Conservation (phyloP, 495 filamentous ascomycete genomes). For the Aspergillus sclerotioniger region DNA sequence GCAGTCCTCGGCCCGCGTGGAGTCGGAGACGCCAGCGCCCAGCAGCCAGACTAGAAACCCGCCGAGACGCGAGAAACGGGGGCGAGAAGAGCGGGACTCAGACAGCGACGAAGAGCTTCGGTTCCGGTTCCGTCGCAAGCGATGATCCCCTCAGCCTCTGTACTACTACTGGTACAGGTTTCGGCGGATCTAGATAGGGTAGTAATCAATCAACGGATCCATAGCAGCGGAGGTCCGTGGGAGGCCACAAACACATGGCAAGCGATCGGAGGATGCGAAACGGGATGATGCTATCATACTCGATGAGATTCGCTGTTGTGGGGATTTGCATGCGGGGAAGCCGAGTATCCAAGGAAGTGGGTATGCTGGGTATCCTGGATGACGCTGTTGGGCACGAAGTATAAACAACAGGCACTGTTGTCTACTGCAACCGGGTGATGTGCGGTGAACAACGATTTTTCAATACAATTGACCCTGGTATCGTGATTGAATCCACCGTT, state of each 20-base stretch:
- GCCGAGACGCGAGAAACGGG: constrained; percentile 40
- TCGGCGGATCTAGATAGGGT: too few species aligned
- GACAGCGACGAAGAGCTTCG: constrained; percentile 54
- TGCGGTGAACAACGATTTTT: too few species aligned
- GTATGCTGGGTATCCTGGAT: background rate
- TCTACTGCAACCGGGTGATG: too few species aligned
- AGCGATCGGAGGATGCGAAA: too few species aligned
- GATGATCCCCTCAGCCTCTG: too few species aligned
- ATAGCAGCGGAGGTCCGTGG: too few species aligned
- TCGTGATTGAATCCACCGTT: too few species aligned
- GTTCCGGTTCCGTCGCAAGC: constrained; percentile 59
- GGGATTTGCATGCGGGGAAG: background rate
- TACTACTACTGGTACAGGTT: too few species aligned
- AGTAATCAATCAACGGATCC: too few species aligned
- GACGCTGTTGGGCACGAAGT: background rate
- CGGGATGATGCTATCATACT: too few species aligned
- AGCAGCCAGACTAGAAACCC: constrained; percentile 9
- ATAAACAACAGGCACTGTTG: background rate
- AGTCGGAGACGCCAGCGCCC: constrained; percentile 9
- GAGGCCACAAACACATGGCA: background rate
- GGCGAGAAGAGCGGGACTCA: constrained; percentile 34
- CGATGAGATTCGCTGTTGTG: background rate
- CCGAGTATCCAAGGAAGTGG: background rate
- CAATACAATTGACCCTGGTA: too few species aligned
- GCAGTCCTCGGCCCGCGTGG: constrained; percentile 11